A percentile compares a stretch with the other conserved stretches of the same genome.
phyloP scores from a whole-genome alignment of 83 land plant genomes.

The Picea abies region DNA sequence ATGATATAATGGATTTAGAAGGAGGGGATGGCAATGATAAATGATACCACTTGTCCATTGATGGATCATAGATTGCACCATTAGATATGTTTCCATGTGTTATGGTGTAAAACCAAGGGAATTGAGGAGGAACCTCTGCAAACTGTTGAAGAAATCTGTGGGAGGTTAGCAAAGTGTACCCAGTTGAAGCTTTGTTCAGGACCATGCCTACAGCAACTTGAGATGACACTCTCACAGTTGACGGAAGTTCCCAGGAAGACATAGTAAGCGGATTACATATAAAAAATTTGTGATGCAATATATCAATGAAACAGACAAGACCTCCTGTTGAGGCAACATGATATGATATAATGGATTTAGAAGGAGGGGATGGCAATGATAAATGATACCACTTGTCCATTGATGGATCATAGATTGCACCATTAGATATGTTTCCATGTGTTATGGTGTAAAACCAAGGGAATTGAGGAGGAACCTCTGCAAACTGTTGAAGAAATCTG shows the following conservation, averaged over 20 bases:
- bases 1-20: not conserved
- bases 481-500: not conserved
- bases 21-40: not conserved
- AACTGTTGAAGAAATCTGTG: not conserved
- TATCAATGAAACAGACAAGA: constrained; percentile 6
- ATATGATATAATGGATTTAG: not conserved
- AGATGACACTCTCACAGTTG: no score
- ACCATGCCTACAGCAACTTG: constrained; percentile 55
- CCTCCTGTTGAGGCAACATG: constrained; percentile 7
- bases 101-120: constrained; percentile 15
- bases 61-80: constrained; percentile 3
- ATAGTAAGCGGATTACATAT: not conserved
- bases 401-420: constrained; percentile 2
- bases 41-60: constrained; percentile 4
- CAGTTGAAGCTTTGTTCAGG: no score
- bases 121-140: not conserved
- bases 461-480: not conserved
- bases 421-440: not conserved
- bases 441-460: constrained; percentile 15
- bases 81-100: not conserved
- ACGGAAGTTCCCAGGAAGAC: not conserved
- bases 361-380: not conserved
- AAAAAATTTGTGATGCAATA: not conserved
- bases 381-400: constrained; percentile 5
- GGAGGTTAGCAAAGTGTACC: no score